Evolutionary conservation across 176 grass and related monocot genomes (phyloP), one percentile per base, ranked within the genome.

Genomic region (Avena atlantica): DNA sequence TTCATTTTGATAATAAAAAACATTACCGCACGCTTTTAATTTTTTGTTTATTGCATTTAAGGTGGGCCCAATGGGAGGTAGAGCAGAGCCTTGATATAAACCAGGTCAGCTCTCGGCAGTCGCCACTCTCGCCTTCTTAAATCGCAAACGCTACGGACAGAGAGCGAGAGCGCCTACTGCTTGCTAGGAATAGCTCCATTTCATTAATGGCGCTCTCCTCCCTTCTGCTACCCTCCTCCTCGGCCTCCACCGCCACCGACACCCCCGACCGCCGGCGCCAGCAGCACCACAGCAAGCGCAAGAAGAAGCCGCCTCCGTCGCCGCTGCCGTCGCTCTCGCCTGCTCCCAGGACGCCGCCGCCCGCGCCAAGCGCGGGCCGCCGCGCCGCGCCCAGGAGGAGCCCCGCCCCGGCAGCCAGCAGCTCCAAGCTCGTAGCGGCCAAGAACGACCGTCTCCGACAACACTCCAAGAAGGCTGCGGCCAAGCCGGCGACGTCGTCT

Each of bases 191-290:
- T 5, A 19, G 17, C 57, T 51, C 17, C 70, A 13, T 83, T 10
- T 12, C 57, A 78, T 17, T 21, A 61, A 93, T 93, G 91, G 85
- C 91, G 24, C 81, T 93, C 53, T 87, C 88, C 79, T 85, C 74
- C 24, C 78, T 91, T 78, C 85, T 96, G 36, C 87, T 90, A 8
- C 91, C 89, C 34, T 85, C 89, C 45, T 77, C 80, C 29, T 47
- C 84, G 1, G 8, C 74, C 19, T 52, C 81, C 82, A 60, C 79
- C 4, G 31, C 45, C 49, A 25, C 82, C 51, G 81, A 73, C 76
- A 78, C 31, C 47, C 49, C 88, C 9, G 56, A 56, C 59, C 78
- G 81, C 81, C 78, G 64, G 12, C 73, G 80, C 15, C 80, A 83
- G 12, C 77, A 88, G 20, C 78, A 83, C 4, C 64, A 86, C 60